Conservation (phyloP, 345 rosid genomes). For the Cardiospermum halicacabum region DNA sequence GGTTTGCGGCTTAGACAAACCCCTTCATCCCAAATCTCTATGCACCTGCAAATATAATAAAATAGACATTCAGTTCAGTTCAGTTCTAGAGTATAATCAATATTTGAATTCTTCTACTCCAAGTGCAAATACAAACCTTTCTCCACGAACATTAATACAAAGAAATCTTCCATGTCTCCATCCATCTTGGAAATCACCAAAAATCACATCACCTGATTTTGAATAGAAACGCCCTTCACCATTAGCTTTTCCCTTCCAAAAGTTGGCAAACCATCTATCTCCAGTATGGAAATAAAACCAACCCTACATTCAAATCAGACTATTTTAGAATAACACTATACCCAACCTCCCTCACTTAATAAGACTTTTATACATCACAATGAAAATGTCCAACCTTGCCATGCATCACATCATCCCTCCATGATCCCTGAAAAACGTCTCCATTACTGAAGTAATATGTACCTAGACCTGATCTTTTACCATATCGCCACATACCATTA, state of each 20-base stretch:
- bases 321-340: not conserved
- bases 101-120: too few species aligned
- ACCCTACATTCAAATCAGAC: constrained; percentile 41
- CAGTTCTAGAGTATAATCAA: not conserved
- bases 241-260: constrained; percentile 97
- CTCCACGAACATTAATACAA: constrained; percentile 68
- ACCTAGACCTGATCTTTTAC: constrained; percentile 90
- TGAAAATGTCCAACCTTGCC: constrained; percentile 63
- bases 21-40: constrained; percentile 81
- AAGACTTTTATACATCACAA: too few species aligned
- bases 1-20: constrained; percentile 50
- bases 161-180: constrained; percentile 85
- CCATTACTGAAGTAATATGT: constrained; percentile 89
- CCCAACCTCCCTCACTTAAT: too few species aligned
- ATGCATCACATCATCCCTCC: constrained; percentile 96
- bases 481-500: constrained; percentile 92
- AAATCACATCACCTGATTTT: constrained; percentile 68
- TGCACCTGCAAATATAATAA: constrained; percentile 32
- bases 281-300: constrained; percentile 95
- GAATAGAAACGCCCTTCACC: constrained; percentile 97
- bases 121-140: constrained; percentile 47
- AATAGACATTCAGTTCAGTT: not conserved
- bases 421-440: constrained; percentile 94
- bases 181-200: constrained; percentile 87
- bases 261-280: constrained; percentile 93